These are phyloP conservation scores for Barnettozyma populi DNA, from an alignment of 805 yeast species.

Conservation along the genomic window DNA sequence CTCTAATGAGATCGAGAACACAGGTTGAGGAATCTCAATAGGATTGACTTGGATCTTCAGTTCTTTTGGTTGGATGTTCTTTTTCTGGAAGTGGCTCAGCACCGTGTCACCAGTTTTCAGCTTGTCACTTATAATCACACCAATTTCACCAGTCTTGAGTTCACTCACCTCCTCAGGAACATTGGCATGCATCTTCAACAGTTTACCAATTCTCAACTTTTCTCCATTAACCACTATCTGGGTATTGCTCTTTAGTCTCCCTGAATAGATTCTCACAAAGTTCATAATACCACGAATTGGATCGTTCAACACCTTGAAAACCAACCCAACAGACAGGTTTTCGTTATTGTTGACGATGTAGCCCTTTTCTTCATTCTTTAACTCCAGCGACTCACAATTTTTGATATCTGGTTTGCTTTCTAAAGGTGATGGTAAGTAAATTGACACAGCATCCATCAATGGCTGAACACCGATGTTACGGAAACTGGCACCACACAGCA, in stretches of 20 bases:
- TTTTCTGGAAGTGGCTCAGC: slow-evolving; percentile 52
- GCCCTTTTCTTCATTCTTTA: slow-evolving; percentile 41
- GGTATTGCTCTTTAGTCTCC: slow-evolving; percentile 58
- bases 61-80: slow-evolving; percentile 43
- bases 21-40: slow-evolving; percentile 85
- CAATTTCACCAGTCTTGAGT: slow-evolving; percentile 78
- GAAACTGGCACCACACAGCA: slow-evolving; percentile 90
- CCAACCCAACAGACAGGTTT: slow-evolving; percentile 70
- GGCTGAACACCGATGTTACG: slow-evolving; percentile 94
- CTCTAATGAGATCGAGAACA: slow-evolving; percentile 78
- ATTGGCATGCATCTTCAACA: slow-evolving; percentile 86
- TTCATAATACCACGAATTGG: slow-evolving; percentile 78
- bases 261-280: slow-evolving; percentile 85
- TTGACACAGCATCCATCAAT: slow-evolving; percentile 72
- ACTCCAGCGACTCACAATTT: slow-evolving; percentile 24
- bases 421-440: slow-evolving; percentile 77
- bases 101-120: slow-evolving; percentile 90
- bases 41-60: slow-evolving; percentile 55
- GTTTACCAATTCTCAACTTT: slow-evolving; percentile 57
- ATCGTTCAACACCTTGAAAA: slow-evolving; percentile 88
- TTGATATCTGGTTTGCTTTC: slow-evolving; percentile 57
- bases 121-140: slow-evolving; percentile 58
- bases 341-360: slow-evolving; percentile 49
- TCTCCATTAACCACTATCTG: slow-evolving; percentile 65
- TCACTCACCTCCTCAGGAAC: slow-evolving; percentile 63